Base-by-base conservation (phyloP, 1,284 basidiomycete genomes). In the Ceraceosorus bombacis region DNA sequence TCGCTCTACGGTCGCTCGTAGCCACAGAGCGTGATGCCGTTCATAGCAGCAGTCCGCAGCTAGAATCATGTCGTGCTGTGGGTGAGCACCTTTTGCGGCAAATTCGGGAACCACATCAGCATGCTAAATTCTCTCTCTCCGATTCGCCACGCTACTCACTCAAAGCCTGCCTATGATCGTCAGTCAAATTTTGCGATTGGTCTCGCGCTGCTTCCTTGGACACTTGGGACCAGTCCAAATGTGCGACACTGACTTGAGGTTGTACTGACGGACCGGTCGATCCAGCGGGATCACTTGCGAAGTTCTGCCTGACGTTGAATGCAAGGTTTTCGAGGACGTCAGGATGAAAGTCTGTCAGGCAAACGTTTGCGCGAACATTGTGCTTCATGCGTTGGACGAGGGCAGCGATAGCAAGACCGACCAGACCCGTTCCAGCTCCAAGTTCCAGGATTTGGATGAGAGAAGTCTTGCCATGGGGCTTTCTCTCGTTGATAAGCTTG, bases 401-500 rank as follows among this genome's bases (percentile, higher is more conserved):
- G 15, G 43, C 5, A 15, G 59, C 60, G 27, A 62, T 9, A 3
- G 59, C 60, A 6, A 62, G 51, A 2, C 60, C 60, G 15, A 61
- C 59, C 12, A 63, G 46, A n/a, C 61, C 61, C 8, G 61, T 63
- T 12, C 61, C 61, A 9, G 61, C 61, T 12, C 60, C 60, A n/a
- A 62, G 50, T 50, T 62, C 60, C n/a, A 62, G 49, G 9, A 62
- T 59, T 27, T 46, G 38, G 1, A 54, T 13, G 38, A 3, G 2
- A 12, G 15, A 41, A 17, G 8, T 5, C 13, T 38, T 53, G 27
- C 52, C 46, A 12, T 2, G 12, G 46, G 12, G 46, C 46, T 48
- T 41, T 17, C 6, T 13, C 40, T 53, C 36, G 36, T 38, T 15
- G 8, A 7, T 1, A 27, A 53, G 13, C 7, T 1, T 12, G n/a